Evolutionary conservation across 192 early-diverging fungal genomes (phyloP), one percentile per base, ranked within the genome.

Genomic region (Martensiomyces pterosporus): DNA sequence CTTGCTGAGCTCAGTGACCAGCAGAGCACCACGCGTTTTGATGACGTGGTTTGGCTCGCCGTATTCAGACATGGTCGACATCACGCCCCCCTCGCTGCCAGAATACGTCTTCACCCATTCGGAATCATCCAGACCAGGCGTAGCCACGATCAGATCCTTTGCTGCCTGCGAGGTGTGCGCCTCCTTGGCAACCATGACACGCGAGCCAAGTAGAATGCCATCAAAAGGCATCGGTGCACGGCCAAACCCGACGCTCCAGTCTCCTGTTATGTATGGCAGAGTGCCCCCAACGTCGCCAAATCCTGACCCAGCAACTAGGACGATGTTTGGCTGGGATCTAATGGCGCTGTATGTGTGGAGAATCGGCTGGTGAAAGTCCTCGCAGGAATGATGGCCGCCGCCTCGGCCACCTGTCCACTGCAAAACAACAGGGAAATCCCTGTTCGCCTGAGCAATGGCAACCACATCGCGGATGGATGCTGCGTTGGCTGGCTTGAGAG

Each of bases 31-130:
- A 16, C 86, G 85, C 39, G 87, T 95, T 16, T 88, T 89, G 43
- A 98, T 75, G 60, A 89, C 84, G 77, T 98, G 93, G 60, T 92
- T 95, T 21, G 87, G 87, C 63, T 98, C 93, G 26, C 93, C 94
- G 29, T 91, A 75, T 61, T 95, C 93, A 27, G 90, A 94, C 38
- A 80, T 84, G 34, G 91, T 74, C 5, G 93, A 92, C 35, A 89
- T 79, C 32, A 98, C 80, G 42, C 91, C 91, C 34, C 89, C 88
- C 33, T 76, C 71, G 4, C 79, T 80, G 3, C 82, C 80, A 49
- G 80, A 80, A 68, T 89, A 91, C 14, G 93, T 90, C 49, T 82
- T 77, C 47, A 89, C 82, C 94, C 94, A 95, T 33, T 86, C 78
- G 14, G 77, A 40, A 48, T 98, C 90, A 3, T 53, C 37, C 26